Evolutionary conservation across 176 grass and related monocot species (phyloP).

Genomic region (Sorghum bicolor): DNA sequence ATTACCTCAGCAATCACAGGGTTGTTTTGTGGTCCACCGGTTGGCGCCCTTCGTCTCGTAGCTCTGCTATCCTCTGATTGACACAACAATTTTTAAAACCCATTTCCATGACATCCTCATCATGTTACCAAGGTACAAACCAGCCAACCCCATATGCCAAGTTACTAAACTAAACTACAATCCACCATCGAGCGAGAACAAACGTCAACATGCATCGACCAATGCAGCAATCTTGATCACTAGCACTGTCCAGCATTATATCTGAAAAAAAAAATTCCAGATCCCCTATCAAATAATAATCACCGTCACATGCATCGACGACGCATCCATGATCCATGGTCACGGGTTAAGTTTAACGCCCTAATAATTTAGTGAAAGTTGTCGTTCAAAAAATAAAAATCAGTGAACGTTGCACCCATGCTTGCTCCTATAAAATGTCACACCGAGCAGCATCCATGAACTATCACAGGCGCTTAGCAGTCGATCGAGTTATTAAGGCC

Average conservation of each 20-base stretch:
- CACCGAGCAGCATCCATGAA: not conserved
- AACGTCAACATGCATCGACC: not conserved
- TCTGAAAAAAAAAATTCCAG: not conserved
- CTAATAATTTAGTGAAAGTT: not conserved
- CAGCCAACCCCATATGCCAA: not conserved
- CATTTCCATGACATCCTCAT: not conserved
- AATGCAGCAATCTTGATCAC: slow-evolving; percentile 29
- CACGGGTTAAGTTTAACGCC: not conserved
- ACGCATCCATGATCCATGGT: no score
- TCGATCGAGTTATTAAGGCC: not conserved
- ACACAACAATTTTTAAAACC: not conserved
- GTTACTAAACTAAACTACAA: slow-evolving; percentile 7
- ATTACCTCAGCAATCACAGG: not conserved
- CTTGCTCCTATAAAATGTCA: slow-evolving; percentile 10
- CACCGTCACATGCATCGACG: slow-evolving; percentile 30
- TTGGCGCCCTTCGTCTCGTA: not conserved
- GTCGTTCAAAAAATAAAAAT: no score
- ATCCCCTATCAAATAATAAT: not conserved
- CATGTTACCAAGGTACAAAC: not conserved
- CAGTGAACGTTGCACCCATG: not conserved
- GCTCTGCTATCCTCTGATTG: not conserved
- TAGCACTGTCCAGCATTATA: not conserved
- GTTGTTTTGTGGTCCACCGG: not conserved
- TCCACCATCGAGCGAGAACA: slow-evolving; percentile 19
- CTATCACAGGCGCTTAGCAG: slow-evolving; percentile 12